A percentile compares a stretch with the other conserved stretches of the same genome.
Conservation (phyloP, 352 stramenopile genomes). For the Elongisporangium anandrum region DNA sequence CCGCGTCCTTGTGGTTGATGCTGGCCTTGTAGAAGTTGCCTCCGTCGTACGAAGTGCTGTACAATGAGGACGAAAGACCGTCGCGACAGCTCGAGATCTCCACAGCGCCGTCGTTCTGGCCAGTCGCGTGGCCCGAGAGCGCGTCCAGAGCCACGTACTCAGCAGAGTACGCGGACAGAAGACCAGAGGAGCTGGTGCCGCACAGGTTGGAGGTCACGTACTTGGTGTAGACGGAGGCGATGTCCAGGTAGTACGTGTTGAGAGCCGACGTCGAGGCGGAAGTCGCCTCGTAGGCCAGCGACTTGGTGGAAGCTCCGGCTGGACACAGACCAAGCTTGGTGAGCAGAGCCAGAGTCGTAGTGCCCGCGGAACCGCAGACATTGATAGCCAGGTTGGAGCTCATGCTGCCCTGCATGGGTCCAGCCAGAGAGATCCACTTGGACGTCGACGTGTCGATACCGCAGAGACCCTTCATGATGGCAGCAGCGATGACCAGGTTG, state of each 20-base stretch:
- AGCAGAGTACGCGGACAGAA: slow-evolving; percentile 3
- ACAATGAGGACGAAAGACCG: slow-evolving; percentile 1
- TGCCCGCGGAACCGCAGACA: not conserved
- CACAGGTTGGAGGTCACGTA: slow-evolving; percentile 5
- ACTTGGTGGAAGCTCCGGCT: not conserved
- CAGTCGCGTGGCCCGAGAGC: slow-evolving; percentile 3
- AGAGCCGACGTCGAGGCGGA: not conserved
- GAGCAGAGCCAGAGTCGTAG: slow-evolving; percentile 1
- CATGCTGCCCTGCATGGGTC: not conserved
- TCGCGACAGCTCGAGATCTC: slow-evolving; percentile 10
- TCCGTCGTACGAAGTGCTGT: slow-evolving; percentile 6
- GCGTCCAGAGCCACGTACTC: slow-evolving; percentile 4
- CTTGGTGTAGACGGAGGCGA: not conserved
- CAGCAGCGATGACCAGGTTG: slow-evolving; percentile 12
- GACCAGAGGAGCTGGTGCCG: slow-evolving; percentile 5
- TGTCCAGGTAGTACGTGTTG: not conserved
- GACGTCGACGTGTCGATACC: slow-evolving; percentile 6
- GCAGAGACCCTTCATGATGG: slow-evolving; percentile 9
- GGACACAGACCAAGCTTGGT: slow-evolving; percentile 2
- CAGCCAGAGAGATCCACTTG: not conserved
- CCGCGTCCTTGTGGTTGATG: slow-evolving; percentile 6
- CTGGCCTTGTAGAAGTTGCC: slow-evolving; percentile 9
- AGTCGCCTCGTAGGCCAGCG: not conserved
- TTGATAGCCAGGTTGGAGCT: not conserved
- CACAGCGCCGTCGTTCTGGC: slow-evolving; percentile 12